Evolutionary conservation across 768 basidiomycete genomes (phyloP), one percentile per base, ranked within the genome.

Genomic region (Kwoniella mangroviensis): DNA sequence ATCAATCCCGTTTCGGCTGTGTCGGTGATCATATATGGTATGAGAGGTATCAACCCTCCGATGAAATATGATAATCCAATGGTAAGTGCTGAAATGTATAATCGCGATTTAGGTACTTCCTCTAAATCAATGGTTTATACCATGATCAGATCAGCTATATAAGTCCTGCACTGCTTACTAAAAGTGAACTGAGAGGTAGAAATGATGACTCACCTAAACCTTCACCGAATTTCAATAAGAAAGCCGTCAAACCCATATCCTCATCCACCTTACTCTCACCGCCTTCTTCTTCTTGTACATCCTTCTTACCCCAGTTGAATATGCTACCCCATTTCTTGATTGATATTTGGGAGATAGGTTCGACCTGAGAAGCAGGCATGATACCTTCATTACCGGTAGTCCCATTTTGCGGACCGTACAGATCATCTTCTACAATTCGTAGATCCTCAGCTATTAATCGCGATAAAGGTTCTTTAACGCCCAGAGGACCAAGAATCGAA

Each of bases 221-320:
- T 81, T 92, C 91, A n/a, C 95, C 95, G 75, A 98, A 98, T 84
- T 93, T 97, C 75, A 98, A 87, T 76, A 99, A 84, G 85, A 99
- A 99, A 2, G 94, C 89, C 0, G 96, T 95, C 49, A 98, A 82
- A 0, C 97, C 97, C 70, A 94, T 88, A 34, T 91, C 89, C 56
- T 89, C 88, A 71, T 88, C 89, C 89, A 90, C 92, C 72, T 86
- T 86, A 60, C 90, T 84, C 12, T 84, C 80, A 17, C 86, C 85
- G 2, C 83, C 86, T 78, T 93, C 92, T 67, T 87, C 87, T 40
- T 75, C 78, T 67, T 90, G 21, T 24, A n/a, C 43, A 22, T 59
- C 54, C 22, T 69, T 71, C 40, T 71, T 71, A 65, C 71, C 73
- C 54, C 71, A 75, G 13, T 22, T 26, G 28, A 65, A 24, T 5